Evolutionary conservation across 2,329 filamentous ascomycete species (phyloP).

Genomic region (Cladophialophora chaetospira): DNA sequence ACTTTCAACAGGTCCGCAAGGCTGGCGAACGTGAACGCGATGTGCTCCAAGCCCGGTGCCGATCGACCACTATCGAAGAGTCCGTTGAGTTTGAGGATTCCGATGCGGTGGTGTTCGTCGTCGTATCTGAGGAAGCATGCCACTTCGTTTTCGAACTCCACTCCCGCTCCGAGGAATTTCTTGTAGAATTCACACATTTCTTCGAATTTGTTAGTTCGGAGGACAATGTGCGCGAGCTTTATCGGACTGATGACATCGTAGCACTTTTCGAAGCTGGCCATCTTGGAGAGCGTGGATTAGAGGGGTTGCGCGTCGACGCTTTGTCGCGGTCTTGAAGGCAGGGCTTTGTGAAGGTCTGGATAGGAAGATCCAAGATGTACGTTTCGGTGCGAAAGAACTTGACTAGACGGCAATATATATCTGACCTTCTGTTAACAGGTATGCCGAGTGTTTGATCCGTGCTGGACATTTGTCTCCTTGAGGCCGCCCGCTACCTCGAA

Average conservation of each 20-base stretch:
- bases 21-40: conserved; percentile 11
- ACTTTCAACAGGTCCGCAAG: conserved; percentile 6
- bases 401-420: too few species aligned
- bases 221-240: conserved; percentile 2
- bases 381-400: too few species aligned
- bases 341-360: too few species aligned
- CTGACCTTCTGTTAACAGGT: too few species aligned
- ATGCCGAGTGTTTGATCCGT: too few species aligned
- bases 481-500: too few species aligned
- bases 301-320: background rate
- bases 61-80: background rate
- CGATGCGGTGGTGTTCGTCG: conserved; percentile 14
- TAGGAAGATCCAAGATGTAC: too few species aligned
- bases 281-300: background rate
- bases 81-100: background rate
- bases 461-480: too few species aligned
- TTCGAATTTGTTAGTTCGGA: background rate
- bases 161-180: conserved; percentile 1
- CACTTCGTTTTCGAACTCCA: background rate
- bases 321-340: too few species aligned
- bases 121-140: conserved; percentile 8
- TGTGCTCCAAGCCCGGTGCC: conserved; percentile 9
- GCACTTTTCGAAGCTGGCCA: background rate
- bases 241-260: conserved; percentile 1
- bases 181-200: conserved; percentile 8